Evolutionary conservation across 1,284 basidiomycete genomes (phyloP).

Genomic region (Cryptococcus sp.): DNA sequence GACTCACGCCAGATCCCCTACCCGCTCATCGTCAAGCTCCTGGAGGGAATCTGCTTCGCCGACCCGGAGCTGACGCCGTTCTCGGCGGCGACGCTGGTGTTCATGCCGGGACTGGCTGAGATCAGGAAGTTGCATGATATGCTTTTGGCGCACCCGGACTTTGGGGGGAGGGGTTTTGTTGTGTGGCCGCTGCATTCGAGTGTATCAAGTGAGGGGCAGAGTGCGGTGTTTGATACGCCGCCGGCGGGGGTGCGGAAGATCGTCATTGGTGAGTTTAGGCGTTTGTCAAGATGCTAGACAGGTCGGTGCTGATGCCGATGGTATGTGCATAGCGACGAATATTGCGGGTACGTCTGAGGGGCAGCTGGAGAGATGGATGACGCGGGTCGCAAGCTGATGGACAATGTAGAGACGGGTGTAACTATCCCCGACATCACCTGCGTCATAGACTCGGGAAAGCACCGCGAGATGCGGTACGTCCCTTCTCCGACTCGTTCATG

Average conservation of each 20-base stretch:
- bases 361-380: not conserved
- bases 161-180: conserved; percentile 69
- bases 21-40: conserved; percentile 78
- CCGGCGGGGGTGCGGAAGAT: conserved; percentile 80
- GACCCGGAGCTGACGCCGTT: conserved; percentile 54
- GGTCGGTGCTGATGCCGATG: not conserved
- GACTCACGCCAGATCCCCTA: conserved; percentile 89
- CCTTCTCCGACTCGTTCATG: not conserved
- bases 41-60: conserved; percentile 83
- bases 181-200: conserved; percentile 92
- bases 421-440: conserved; percentile 98
- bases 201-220: conserved; percentile 84
- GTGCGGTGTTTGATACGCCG: conserved; percentile 83
- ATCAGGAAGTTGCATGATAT: conserved; percentile 86
- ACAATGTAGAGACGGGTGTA: conserved; percentile 85
- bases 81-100: conserved; percentile 82
- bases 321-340: conserved; percentile 58
- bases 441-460: conserved; percentile 93
- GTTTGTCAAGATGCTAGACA: not conserved
- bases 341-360: conserved; percentile 25
- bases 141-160: conserved; percentile 69
- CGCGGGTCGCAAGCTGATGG: not conserved
- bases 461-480: conserved; percentile 76
- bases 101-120: conserved; percentile 88
- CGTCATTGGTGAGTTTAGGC: conserved; percentile 62